phyloP scores from a whole-genome alignment of 2,329 filamentous ascomycete species.

The Monilinia fructigena region DNA sequence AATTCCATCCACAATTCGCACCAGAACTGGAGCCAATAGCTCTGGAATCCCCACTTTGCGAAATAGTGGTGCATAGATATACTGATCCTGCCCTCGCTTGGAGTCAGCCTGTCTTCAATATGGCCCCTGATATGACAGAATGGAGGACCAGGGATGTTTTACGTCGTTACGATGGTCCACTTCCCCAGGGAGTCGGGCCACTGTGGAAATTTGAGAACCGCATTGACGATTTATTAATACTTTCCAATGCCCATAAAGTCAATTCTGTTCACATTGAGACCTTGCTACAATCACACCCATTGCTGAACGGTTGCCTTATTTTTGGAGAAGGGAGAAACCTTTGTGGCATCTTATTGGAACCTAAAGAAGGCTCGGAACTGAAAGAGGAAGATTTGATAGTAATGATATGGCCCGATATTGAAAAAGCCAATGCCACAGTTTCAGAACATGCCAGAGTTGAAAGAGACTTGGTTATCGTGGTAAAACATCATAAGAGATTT shows the following conservation, averaged over 20 bases:
- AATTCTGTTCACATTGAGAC: conserved; percentile 46
- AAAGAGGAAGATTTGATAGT: conserved; percentile 22
- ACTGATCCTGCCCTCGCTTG: conserved; percentile 3
- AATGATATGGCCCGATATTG: conserved; percentile 28
- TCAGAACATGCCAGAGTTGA: conserved; percentile 29
- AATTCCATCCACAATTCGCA: conserved; percentile 34
- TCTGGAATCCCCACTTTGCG: neutral
- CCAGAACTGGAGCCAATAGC: conserved; percentile 28
- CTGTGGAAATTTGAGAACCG: conserved; percentile 42
- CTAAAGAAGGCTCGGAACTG: conserved; percentile 11
- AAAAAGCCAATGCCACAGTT: conserved; percentile 26
- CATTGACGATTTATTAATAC: conserved; percentile 44
- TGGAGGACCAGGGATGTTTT: conserved; percentile 47
- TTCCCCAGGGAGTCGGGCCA: conserved; percentile 23
- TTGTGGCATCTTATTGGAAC: conserved; percentile 30
- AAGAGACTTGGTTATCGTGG: conserved; percentile 27
- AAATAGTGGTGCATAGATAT: conserved; percentile 1
- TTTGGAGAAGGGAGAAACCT: conserved; percentile 38
- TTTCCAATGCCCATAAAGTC: conserved; percentile 48
- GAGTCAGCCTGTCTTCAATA: conserved; percentile 43
- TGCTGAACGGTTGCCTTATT: conserved; percentile 40
- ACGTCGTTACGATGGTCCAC: conserved; percentile 25
- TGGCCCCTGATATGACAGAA: conserved; percentile 45
- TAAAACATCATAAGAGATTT: conserved; percentile 23
- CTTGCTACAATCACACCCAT: conserved; percentile 40